Evolutionary conservation across 345 rosid genomes (phyloP), one percentile per base, ranked within the genome.

Genomic region (Iberis pinnata): DNA sequence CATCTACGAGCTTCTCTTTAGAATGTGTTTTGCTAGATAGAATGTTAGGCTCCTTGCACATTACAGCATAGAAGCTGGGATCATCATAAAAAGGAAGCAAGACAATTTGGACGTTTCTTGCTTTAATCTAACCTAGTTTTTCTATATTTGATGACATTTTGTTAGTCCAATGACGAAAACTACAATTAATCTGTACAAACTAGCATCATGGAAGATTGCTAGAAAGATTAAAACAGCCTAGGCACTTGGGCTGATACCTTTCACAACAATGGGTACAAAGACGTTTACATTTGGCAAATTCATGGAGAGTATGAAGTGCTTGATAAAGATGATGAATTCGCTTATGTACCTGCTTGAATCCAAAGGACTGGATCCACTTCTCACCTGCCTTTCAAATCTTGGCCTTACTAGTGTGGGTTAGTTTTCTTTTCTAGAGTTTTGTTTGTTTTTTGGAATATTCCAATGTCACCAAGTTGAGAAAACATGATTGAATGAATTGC

Each of bases 151-250:
- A 18, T n/a, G 16, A 12, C 10, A 47, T 29, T 27, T 29, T 22
- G 25, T 6, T 43, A 60, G 42, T 61, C 12, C 15, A 18, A 17
- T 39, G 58, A 33, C 18, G 41, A 26, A 18, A 43, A 31, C 15
- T 12, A 27, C 40, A 12, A 55, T 18, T 45, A 58, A 12, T 3
- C 32, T 53, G 19, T 54, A 46, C 65, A 90, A 95, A 82, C 92
- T 57, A 81, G 87, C 50, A 82, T 90, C 29, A 84, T 77, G 96
- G 71, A 87, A 81, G 81, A 58, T 90, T 33, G 98, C 96, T 0
- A 75, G 95, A 72, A 96, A 89, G 83, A 89, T 87, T 64, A 89
- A 86, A 70, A 89, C 87, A 4, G 98, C 96, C 2, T 76, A 96
- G 56, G 96, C 92, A 18, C 80, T 90, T 29, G 96, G 98, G 17